A percentile compares a stretch with the other conserved stretches of the same genome.
These are phyloP conservation scores for Phoenix dactylifera DNA, from an alignment of 176 grass and related monocot genomes.

Conservation along the genomic window DNA sequence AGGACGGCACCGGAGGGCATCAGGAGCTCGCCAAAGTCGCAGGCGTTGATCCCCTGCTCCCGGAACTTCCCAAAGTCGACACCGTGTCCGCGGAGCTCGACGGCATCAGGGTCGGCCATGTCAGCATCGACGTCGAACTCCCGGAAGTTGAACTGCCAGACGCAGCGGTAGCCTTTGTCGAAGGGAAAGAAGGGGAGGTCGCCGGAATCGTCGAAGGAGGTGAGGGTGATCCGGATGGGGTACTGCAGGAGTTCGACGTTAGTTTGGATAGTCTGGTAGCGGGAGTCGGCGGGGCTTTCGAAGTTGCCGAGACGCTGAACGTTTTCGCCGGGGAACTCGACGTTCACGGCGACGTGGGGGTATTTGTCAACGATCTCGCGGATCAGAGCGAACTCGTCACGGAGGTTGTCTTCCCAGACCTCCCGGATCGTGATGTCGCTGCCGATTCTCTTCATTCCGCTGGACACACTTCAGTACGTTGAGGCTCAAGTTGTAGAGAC, in stretches of 20 bases:
- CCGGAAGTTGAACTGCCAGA: constrained; percentile 12
- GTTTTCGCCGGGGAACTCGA: constrained; percentile 1
- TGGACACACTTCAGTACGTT: too few relatives aligned
- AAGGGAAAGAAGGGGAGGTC: too few relatives aligned
- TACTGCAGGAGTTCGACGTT: constrained; percentile 1
- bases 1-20: constrained; percentile 5
- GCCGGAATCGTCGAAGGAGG: constrained; percentile 3
- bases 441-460: too few relatives aligned
- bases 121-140: constrained; percentile 6
- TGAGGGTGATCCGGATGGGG: not conserved
- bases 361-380: constrained; percentile 6
- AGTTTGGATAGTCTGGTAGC: not conserved
- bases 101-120: constrained; percentile 3
- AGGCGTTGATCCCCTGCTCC: not conserved
- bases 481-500: too few relatives aligned
- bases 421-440: too few relatives aligned
- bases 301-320: not conserved
- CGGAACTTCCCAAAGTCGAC: not conserved
- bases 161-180: too few relatives aligned
- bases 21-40: not conserved
- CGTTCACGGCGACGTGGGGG: not conserved
- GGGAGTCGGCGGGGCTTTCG: not conserved
- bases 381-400: constrained; percentile 2
- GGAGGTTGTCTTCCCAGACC: too few relatives aligned
- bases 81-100: not conserved